Evolutionary conservation across 331 rosid species (phyloP), one percentile per base, ranked within the genome.

Genomic region (Phaseolus coccineus): DNA sequence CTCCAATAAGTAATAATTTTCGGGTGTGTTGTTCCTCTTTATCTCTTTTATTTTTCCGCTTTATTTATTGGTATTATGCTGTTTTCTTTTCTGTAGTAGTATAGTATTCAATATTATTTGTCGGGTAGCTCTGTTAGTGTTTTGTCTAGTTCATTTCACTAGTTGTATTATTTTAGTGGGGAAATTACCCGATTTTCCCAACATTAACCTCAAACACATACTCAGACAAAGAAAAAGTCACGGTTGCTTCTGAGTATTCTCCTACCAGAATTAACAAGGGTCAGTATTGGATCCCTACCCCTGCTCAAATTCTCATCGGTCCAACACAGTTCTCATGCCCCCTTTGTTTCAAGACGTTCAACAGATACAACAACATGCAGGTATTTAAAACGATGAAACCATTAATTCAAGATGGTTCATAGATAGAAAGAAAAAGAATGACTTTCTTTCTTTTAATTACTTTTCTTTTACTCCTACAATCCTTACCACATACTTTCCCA

Each of bases 301-400:
- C 97, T 6, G 68, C 96, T 80, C 97, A 92, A 82, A 92, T 92
- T 82, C 78, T 92, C 69, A 92, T 90, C 51, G 97, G 97, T 78
- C 96, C 97, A 71, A 92, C 97, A 6, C 97, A 87, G 86, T 92
- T 90, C 77, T 89, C 97, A 53, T 92, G 97, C 67, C 96, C 97
- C 30, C 97, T 92, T 85, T 92, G 97, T 84, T 92, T 85, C 91
- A 92, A 92, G 87, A 90, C 97, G 46, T 92, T 92, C 87, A 92
- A 92, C 77, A 89, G 97, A 92, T 92, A 92, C 86, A 92, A 92
- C 73, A 92, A 92, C 89, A 90, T 92, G 97, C 97, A 92, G 97
- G 97, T 83, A 83, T 84, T 84, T 8, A 31, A 70, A 59, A 35
- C 9, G 62, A 52, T 27, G 4, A 3, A 28, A 22, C 33, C 33